Percentiles rank a stretch among this genome's conserved stretches.
phyloP scores from a whole-genome alignment of 257 asterid species.

The Ocimum tenuiflorum region DNA sequence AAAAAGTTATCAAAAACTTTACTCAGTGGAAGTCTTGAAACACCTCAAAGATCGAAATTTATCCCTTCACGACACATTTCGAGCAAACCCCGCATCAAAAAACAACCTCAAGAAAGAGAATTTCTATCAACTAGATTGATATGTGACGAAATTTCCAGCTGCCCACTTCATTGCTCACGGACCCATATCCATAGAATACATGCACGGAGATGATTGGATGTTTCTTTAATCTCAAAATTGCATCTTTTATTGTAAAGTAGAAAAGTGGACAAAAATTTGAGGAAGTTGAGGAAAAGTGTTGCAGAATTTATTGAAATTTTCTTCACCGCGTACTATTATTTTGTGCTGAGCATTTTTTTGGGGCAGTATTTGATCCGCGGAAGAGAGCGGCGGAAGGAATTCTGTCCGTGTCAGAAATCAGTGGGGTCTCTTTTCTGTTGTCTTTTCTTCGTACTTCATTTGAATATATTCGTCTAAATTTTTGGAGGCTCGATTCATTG shows the following conservation, averaged over 20 bases:
- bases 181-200: slow-evolving; percentile 9
- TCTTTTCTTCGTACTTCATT: not conserved
- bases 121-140: not conserved
- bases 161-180: slow-evolving; percentile 19
- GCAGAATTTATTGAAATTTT: slow-evolving; percentile 21
- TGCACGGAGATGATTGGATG: slow-evolving; percentile 19
- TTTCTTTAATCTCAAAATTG: slow-evolving; percentile 3
- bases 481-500: not conserved
- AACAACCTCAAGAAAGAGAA: slow-evolving; percentile 1
- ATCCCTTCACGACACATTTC: slow-evolving; percentile 4
- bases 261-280: not conserved
- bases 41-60: slow-evolving; percentile 24
- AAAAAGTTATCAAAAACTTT: not conserved
- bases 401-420: slow-evolving; percentile 36
- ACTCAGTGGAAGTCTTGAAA: slow-evolving; percentile 9
- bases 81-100: slow-evolving; percentile 27
- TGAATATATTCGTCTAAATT: not conserved
- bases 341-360: slow-evolving; percentile 5
- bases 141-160: not conserved
- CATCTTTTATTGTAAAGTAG: not conserved
- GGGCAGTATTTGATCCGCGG: slow-evolving; percentile 31
- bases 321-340: slow-evolving; percentile 27
- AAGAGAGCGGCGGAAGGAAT: slow-evolving; percentile 40
- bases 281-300: slow-evolving; percentile 4
- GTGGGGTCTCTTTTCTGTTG: slow-evolving; percentile 32